phyloP scores from a whole-genome alignment of 2,329 filamentous ascomycete genomes.

The Botrytis cinerea region DNA sequence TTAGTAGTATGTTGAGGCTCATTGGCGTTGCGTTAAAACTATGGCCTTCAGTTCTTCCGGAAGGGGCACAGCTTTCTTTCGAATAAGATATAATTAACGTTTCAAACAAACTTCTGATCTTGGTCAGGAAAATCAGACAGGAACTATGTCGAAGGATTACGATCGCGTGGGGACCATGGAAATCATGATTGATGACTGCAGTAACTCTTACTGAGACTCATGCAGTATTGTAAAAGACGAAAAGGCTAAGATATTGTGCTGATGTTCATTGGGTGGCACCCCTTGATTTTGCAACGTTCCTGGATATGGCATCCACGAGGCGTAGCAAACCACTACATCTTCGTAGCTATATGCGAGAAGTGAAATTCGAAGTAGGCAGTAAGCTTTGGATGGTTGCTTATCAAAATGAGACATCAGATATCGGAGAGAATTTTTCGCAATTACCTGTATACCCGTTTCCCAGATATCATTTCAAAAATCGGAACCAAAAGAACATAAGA shows the following conservation, averaged over 20 bases:
- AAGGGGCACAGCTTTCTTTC: neutral
- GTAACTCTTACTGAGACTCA: conserved; percentile 3
- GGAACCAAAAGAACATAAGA: conserved; percentile 13
- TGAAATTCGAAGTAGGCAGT: neutral
- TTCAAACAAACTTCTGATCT: neutral
- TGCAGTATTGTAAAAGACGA: neutral
- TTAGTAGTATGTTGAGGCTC: neutral
- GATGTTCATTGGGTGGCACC: neutral
- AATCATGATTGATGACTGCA: conserved; percentile 8
- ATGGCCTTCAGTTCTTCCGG: no score
- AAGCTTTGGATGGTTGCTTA: neutral
- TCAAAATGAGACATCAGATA: neutral
- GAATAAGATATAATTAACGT: neutral
- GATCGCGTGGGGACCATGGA: conserved; percentile 12
- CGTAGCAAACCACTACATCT: conserved; percentile 1
- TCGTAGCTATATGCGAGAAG: neutral
- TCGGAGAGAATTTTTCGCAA: neutral
- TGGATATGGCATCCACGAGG: conserved; percentile 16
- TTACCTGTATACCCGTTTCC: conserved; percentile 6
- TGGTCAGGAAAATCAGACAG: neutral
- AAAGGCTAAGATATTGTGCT: neutral
- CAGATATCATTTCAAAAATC: conserved; percentile 4
- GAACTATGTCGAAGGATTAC: neutral
- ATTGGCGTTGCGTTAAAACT: neutral
- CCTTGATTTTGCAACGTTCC: conserved; percentile 9